Conservation (phyloP, 768 basidiomycete genomes). For the Pulveroboletus sp. region DNA sequence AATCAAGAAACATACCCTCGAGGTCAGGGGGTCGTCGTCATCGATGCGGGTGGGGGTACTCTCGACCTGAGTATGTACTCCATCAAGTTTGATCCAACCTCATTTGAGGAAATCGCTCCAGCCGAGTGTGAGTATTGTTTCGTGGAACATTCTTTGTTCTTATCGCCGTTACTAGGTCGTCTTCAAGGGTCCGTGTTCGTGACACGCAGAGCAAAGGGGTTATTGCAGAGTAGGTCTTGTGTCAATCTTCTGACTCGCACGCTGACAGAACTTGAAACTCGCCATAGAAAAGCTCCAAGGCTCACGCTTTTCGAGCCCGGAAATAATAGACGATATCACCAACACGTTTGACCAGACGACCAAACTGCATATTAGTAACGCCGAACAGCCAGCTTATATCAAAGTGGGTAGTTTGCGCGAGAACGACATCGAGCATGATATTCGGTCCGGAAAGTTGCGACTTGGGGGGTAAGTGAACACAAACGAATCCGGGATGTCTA, state of each 20-base stretch:
- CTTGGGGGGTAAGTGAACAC: conserved; percentile 30
- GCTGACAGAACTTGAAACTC: neutral
- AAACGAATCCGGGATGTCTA: neutral
- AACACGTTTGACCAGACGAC: conserved; percentile 34
- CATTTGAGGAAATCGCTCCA: conserved; percentile 35
- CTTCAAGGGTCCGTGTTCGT: conserved; percentile 39
- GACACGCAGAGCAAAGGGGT: conserved; percentile 25
- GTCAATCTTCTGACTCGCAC: neutral
- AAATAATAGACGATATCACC: conserved; percentile 32
- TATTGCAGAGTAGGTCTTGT: conserved; percentile 29
- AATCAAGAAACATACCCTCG: conserved; percentile 10
- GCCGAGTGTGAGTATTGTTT: conserved; percentile 25
- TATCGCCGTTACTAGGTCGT: conserved; percentile 25
- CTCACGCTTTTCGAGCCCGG: conserved; percentile 25
- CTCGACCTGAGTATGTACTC: conserved; percentile 40
- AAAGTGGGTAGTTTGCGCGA: conserved; percentile 37
- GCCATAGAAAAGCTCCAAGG: conserved; percentile 28
- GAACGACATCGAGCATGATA: conserved; percentile 29
- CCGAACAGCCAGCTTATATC: conserved; percentile 32
- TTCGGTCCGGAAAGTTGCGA: conserved; percentile 33
- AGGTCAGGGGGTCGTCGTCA: conserved; percentile 37
- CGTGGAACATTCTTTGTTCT: neutral
- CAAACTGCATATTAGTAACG: conserved; percentile 37
- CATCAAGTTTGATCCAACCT: conserved; percentile 33
- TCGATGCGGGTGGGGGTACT: conserved; percentile 48